Base-by-base conservation (phyloP, 441 rosid genomes). In the Pelargonium fulgidum region DNA sequence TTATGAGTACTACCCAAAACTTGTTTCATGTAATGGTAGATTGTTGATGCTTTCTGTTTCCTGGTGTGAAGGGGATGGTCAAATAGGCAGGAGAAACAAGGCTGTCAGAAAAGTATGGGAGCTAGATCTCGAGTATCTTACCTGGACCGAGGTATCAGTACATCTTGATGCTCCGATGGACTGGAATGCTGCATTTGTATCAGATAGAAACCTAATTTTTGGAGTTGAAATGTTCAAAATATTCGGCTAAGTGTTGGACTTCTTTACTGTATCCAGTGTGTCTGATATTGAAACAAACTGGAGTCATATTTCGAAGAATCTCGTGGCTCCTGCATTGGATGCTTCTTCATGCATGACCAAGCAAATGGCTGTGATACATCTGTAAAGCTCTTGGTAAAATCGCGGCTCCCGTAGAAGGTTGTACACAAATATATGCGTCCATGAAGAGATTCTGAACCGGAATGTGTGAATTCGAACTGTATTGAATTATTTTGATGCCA, bases 151-250 rank as follows among this genome's bases (percentile, higher is more conserved):
- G 78, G 96, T 85, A 70, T 88, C 93, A 0, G 86, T 86, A 19
- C 97, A 94, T 72, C 99, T 96, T 0, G 99, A 91, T 66, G 99
- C 99, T 24, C 99, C 99, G 13, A 91, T 94, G 96, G 99, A 94
- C 79, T 94, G 96, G 97, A 90, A 85, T 67, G 96, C 96, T 13
- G 80, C 85, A 19, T 94, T 87, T 77, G 97, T 86, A 19, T 84
- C 96, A 0, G 92, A 89, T 73, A 79, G 79, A 72, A 85, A 84
- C 79, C 69, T 79, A 52, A 80, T 94, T 54, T 87, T 89, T 77
- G 99, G 97, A 67, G 87, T 91, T 56, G 99, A 94, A 81, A 91
- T 91, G 97, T 91, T 91, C 82, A 94, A 94, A 80, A 94, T 94
- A 73, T 91, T 94, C 75, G 97, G 99, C 58, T 94, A 91, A 75